Conservation (phyloP, 352 stramenopile genomes). For the Proteromonas lacertae region DNA sequence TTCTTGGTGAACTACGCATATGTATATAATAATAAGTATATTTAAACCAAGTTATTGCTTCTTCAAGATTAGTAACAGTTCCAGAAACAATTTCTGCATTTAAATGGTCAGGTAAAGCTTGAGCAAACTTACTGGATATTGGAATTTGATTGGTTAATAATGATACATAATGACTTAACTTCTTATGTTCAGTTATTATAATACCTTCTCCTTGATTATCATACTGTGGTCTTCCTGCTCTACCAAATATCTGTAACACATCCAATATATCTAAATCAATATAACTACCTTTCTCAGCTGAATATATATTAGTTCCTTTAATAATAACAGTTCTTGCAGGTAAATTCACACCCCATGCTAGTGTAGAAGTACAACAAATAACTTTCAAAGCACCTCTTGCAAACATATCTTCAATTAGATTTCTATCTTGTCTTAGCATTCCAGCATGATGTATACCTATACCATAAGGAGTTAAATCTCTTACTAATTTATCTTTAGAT, state of each 20-base stretch:
- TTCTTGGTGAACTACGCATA: constrained; percentile 85
- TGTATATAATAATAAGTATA: constrained; percentile 96
- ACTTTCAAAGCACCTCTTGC: constrained; percentile 66
- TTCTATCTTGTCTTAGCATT: constrained; percentile 47
- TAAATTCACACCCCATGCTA: constrained; percentile 95
- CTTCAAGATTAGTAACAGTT: constrained; percentile 74
- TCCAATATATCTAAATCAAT: constrained; percentile 90
- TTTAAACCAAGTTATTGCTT: constrained; percentile 56
- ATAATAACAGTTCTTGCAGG: constrained; percentile 93
- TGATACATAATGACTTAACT: constrained; percentile 52
- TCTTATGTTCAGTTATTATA: constrained; percentile 76
- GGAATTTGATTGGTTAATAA: too few relatives aligned
- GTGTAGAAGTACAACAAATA: constrained; percentile 86
- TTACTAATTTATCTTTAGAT: constrained; percentile 66
- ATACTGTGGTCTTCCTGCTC: constrained; percentile 87
- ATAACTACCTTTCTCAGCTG: constrained; percentile 82
- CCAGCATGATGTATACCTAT: constrained; percentile 8
- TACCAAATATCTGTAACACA: constrained; percentile 98
- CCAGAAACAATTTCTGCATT: constrained; percentile 95
- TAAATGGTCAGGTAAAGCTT: constrained; percentile 84
- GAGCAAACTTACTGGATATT: constrained; percentile 90
- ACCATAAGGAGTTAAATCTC: constrained; percentile 44
- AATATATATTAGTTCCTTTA: constrained; percentile 74
- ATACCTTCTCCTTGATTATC: constrained; percentile 88
- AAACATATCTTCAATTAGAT: constrained; percentile 87